Conservation (phyloP, 208 protist genomes). For the Zelonia costaricensis region DNA sequence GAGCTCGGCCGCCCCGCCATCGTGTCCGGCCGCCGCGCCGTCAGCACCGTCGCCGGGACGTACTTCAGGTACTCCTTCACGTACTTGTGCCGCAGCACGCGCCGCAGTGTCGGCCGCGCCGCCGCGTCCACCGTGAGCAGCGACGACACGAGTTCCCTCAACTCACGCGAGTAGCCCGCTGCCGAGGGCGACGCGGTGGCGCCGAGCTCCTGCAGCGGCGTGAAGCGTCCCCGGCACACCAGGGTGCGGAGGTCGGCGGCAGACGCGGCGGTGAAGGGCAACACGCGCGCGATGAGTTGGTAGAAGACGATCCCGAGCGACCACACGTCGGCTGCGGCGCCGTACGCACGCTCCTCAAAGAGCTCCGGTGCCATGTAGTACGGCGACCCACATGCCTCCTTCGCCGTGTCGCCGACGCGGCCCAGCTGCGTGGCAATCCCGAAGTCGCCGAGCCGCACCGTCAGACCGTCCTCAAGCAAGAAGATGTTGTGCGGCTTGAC, state of each 20-base stretch:
- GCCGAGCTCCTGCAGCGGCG: constrained; percentile 15
- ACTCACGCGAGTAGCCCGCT: constrained; percentile 39
- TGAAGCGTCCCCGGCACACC: constrained; percentile 19
- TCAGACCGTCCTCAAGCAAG: constrained; percentile 54
- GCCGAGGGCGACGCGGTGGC: background rate
- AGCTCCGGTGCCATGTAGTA: constrained; percentile 95
- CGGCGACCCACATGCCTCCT: constrained; percentile 83
- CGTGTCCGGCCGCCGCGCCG: constrained; percentile 14
- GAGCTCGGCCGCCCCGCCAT: no score
- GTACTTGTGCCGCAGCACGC: constrained; percentile 56
- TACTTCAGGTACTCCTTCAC: constrained; percentile 43
- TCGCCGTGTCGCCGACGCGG: constrained; percentile 38
- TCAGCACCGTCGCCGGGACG: constrained; percentile 41
- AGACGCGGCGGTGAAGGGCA: constrained; percentile 52
- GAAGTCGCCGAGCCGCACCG: constrained; percentile 85
- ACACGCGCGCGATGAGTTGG: constrained; percentile 79
- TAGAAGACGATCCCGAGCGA: constrained; percentile 94
- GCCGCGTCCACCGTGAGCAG: constrained; percentile 55
- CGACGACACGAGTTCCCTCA: constrained; percentile 64
- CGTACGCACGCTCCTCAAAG: constrained; percentile 85
- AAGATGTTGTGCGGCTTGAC: constrained; percentile 91
- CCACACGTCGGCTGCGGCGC: constrained; percentile 96
- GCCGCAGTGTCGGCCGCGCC: constrained; percentile 60
- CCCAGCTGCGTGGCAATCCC: constrained; percentile 73
- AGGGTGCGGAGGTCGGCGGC: background rate